Evolutionary conservation across 768 basidiomycete species (phyloP), one percentile per base, ranked within the genome.

Genomic region (Russula sp.): DNA sequence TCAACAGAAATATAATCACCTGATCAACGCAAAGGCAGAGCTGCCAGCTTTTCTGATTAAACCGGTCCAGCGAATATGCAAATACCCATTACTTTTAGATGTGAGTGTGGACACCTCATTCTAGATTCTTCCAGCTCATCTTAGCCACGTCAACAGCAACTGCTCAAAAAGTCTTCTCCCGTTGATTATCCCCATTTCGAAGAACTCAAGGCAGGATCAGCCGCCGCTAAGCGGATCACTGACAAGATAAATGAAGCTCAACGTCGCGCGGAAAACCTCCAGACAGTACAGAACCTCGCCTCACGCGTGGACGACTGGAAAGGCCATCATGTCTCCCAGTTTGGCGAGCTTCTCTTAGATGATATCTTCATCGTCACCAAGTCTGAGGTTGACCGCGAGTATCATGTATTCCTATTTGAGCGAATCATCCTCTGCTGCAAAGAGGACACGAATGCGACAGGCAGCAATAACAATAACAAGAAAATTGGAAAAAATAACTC

Each of bases 361-460:
- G 97, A 98, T 72, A 83, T 93, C 59, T 98, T 98, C 73, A 85
- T 87, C 60, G 97, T 98, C 60, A 96, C 90, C 68, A 99, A 98
- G 75, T 90, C 88, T 52, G 94, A 95, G 61, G 90, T 94, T 69
- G 94, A 98, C 72, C 84, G 97, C 68, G 97, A 99, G 73, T 98
- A 98, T 69, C 93, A 96, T 68, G 95, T 99, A 60, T 99, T 98
- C 81, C 79, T 99, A 39, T 99, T 99, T 67, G 95, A 98, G 77
- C 93, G 93, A 77, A 99, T 99, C 74, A 93, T 99, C 66, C 82
- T 98, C 22, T 99, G 97, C 75, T 98, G 97, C 80, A 98, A 98
- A 73, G 97, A 98, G 73, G 87, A 88, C 7, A 70, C 79, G 16
- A 51, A 45, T 78, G 79, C 6, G 79, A n/a, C 39, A 0, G 80